phyloP scores from a whole-genome alignment of 1,284 basidiomycete genomes.

The Sphaerobolus stellatus region DNA sequence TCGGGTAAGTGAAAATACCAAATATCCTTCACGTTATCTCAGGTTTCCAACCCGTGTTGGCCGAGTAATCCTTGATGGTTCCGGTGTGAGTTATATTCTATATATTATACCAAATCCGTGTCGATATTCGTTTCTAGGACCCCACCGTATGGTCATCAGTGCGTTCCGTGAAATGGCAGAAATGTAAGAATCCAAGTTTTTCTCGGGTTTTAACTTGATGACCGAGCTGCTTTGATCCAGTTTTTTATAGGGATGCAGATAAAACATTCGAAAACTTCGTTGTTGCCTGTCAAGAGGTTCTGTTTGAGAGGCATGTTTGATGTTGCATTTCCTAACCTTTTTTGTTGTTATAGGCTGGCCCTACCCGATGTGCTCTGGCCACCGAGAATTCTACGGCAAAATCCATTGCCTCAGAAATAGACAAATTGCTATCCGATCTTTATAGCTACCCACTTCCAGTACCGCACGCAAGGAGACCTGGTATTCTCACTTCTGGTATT shows the following conservation, averaged over 20 bases:
- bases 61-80: slow-evolving; percentile 24
- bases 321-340: not conserved
- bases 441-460: slow-evolving; percentile 22
- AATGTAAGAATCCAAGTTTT: slow-evolving; percentile 15
- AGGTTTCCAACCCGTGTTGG: slow-evolving; percentile 27
- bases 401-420: slow-evolving; percentile 17
- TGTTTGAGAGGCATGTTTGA: not conserved
- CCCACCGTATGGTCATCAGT: slow-evolving; percentile 22
- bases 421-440: slow-evolving; percentile 18
- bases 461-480: slow-evolving; percentile 17
- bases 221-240: slow-evolving; percentile 5
- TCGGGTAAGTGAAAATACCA: not conserved
- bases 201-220: too few relatives aligned
- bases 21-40: not conserved
- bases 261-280: slow-evolving; percentile 22
- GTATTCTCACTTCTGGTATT: slow-evolving; percentile 21
- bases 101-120: not conserved
- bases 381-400: slow-evolving; percentile 13
- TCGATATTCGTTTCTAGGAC: slow-evolving; percentile 12
- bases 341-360: slow-evolving; percentile 23
- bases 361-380: slow-evolving; percentile 23
- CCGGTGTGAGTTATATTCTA: slow-evolving; percentile 19
- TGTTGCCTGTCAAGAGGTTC: slow-evolving; percentile 19
- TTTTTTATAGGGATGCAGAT: slow-evolving; percentile 24
- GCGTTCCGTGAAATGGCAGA: slow-evolving; percentile 17